phyloP scores from a whole-genome alignment of 768 basidiomycete genomes.

The Wakefieldia striispora region DNA sequence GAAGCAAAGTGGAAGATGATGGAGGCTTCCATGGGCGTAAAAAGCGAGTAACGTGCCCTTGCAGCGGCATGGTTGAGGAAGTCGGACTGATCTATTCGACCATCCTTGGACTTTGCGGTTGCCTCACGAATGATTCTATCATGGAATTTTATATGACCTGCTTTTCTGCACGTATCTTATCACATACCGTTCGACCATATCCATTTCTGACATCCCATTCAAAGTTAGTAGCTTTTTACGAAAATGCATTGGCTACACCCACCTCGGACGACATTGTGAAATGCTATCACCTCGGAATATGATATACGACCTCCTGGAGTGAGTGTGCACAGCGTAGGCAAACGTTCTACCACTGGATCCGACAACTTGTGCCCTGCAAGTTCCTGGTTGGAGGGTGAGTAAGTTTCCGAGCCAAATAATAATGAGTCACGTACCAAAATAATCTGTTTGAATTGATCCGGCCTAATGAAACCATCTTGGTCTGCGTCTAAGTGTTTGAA shows the following conservation, averaged over 20 bases:
- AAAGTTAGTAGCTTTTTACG: constrained; percentile 3
- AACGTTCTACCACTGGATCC: constrained; percentile 84
- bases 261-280: constrained; percentile 95
- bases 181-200: constrained; percentile 82
- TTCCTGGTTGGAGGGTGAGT: constrained; percentile 51
- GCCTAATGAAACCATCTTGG: constrained; percentile 89
- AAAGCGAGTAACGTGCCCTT: constrained; percentile 88
- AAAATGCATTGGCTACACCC: constrained; percentile 23
- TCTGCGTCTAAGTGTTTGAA: constrained; percentile 90
- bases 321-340: constrained; percentile 90
- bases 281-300: constrained; percentile 95
- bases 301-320: constrained; percentile 88
- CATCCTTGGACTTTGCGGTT: constrained; percentile 87
- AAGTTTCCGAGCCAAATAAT: not conserved
- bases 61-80: constrained; percentile 88
- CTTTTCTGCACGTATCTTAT: not conserved
- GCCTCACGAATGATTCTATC: constrained; percentile 84
- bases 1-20: constrained; percentile 98
- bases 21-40: constrained; percentile 97
- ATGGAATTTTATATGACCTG: constrained; percentile 3
- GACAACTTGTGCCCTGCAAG: constrained; percentile 97
- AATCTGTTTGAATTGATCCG: constrained; percentile 93
- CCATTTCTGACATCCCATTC: constrained; percentile 64
- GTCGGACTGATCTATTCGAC: constrained; percentile 93
- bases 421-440: constrained; percentile 65